phyloP scores from a whole-genome alignment of 1,284 basidiomycete species.

The Polyporus tsugae region DNA sequence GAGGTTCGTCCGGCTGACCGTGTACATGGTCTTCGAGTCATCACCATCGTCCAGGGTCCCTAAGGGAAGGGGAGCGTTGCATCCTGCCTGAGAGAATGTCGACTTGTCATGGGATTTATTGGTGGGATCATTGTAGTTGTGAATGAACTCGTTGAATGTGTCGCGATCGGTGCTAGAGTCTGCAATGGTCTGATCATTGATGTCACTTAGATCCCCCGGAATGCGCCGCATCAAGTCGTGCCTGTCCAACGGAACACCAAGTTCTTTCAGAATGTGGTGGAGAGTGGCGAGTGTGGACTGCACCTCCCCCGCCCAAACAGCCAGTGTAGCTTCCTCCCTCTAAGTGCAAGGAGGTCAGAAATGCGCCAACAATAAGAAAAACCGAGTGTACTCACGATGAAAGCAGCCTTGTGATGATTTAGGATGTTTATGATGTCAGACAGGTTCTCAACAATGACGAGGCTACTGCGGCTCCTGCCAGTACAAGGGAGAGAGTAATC shows the following conservation, averaged over 20 bases:
- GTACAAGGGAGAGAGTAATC: not conserved
- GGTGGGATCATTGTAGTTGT: slow-evolving; percentile 14
- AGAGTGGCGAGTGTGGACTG: slow-evolving; percentile 2
- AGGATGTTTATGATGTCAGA: slow-evolving; percentile 15
- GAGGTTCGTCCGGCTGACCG: not conserved
- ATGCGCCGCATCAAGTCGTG: not conserved
- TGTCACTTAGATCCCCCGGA: not conserved
- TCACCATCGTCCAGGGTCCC: slow-evolving; percentile 1
- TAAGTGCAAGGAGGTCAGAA: not conserved
- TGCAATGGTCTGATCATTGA: not conserved
- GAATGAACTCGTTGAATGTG: slow-evolving; percentile 16
- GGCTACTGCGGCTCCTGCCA: slow-evolving; percentile 9
- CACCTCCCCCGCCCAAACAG: slow-evolving; percentile 10
- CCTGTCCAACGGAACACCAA: not conserved
- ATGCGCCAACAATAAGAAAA: not conserved
- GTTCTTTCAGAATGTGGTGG: slow-evolving; percentile 1
- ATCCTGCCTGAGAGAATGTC: not conserved
- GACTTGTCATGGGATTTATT: not conserved
- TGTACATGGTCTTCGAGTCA: not conserved
- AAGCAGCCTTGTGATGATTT: slow-evolving; percentile 13
- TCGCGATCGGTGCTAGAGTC: not conserved
- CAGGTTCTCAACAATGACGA: slow-evolving; percentile 13
- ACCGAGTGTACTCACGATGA: slow-evolving; percentile 9
- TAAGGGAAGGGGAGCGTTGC: too few relatives aligned
- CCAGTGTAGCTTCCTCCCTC: slow-evolving; percentile 16